These are phyloP conservation scores for Paspalum notatum DNA, from an alignment of 176 grass and related monocot species.

Conservation along the genomic window DNA sequence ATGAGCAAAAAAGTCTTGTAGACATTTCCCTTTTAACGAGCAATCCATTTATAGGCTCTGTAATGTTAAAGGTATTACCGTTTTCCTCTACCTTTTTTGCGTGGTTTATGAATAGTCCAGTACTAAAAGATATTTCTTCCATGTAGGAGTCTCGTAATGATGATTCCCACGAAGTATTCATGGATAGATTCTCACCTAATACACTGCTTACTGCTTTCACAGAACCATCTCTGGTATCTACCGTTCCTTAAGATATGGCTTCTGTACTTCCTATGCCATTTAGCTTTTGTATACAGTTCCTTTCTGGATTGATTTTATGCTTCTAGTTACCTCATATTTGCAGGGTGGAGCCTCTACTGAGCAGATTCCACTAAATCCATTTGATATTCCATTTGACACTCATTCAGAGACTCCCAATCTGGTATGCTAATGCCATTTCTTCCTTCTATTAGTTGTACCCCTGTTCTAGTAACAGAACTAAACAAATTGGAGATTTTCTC, in stretches of 20 bases:
- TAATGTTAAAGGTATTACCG: constrained; percentile 49
- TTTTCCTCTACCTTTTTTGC: constrained; percentile 4
- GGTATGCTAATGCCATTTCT: constrained; percentile 56
- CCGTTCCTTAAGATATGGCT: constrained; percentile 39
- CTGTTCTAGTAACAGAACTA: no score
- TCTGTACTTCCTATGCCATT: constrained; percentile 27
- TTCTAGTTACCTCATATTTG: constrained; percentile 25
- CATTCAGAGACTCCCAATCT: constrained; percentile 47
- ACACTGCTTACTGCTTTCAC: constrained; percentile 30
- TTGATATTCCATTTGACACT: constrained; percentile 66
- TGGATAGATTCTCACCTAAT: constrained; percentile 41
- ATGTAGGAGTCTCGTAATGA: constrained; percentile 48
- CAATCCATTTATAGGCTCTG: constrained; percentile 52
- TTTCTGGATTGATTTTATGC: constrained; percentile 17
- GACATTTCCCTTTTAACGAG: constrained; percentile 18
- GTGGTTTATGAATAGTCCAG: background rate
- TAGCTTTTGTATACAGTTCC: background rate
- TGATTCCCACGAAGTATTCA: constrained; percentile 41
- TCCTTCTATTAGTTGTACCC: background rate
- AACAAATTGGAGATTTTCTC: background rate
- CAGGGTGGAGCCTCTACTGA: constrained; percentile 50
- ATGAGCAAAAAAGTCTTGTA: constrained; percentile 28
- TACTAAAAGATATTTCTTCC: constrained; percentile 14
- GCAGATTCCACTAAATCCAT: constrained; percentile 66
- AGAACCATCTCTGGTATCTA: constrained; percentile 50